These are phyloP conservation scores for Flaveria linearis DNA, from an alignment of 129 eudicot genomes.

Conservation along the genomic window DNA sequence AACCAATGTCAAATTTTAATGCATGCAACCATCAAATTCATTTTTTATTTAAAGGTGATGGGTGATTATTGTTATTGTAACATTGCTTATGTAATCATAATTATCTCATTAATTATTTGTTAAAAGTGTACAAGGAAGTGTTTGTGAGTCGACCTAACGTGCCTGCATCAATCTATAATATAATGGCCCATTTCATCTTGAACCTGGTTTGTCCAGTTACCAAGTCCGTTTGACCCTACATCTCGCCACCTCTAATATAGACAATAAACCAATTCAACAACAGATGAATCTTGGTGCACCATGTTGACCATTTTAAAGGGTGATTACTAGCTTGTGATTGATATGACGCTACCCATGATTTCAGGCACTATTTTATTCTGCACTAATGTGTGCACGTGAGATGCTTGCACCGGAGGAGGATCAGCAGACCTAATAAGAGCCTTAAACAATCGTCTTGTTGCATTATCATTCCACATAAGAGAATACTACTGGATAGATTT, in stretches of 20 bases:
- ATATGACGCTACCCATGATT: conserved; percentile 25
- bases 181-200: no score
- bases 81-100: neutral
- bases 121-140: no score
- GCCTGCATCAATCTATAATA: no score
- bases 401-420: conserved; percentile 76
- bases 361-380: conserved; percentile 72
- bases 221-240: neutral
- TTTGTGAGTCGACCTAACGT: neutral
- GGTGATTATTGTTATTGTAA: neutral
- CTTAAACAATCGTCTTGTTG: conserved; percentile 62
- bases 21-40: neutral
- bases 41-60: neutral
- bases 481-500: conserved; percentile 84
- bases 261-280: no score
- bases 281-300: neutral
- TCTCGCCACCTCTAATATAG: neutral
- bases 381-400: conserved; percentile 65
- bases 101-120: no score
- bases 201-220: conserved; percentile 1
- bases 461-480: conserved; percentile 72
- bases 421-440: conserved; percentile 58
- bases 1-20: neutral
- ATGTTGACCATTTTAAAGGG: neutral
- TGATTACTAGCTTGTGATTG: neutral